Evolutionary conservation across 768 basidiomycete species (phyloP).

Genomic region (Tricholoma matsutake): DNA sequence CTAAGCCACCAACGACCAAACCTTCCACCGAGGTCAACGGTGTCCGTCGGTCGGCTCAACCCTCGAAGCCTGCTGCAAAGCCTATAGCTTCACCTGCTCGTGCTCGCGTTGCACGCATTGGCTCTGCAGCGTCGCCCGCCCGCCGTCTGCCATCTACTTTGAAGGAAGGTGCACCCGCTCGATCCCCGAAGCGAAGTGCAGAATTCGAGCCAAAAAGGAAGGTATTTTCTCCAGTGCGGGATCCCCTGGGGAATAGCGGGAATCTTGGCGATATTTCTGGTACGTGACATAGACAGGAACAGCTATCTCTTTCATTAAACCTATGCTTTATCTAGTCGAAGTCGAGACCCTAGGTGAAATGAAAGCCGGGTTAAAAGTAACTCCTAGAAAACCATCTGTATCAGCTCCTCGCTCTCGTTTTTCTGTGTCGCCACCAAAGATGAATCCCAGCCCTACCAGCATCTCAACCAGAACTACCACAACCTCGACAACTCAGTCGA

Average conservation of each 20-base stretch:
- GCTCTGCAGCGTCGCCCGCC: conserved; percentile 16
- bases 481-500: conserved; percentile 1
- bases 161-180: conserved; percentile 15
- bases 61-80: conserved; percentile 17
- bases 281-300: conserved; percentile 13
- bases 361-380: conserved; percentile 7
- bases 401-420: conserved; percentile 1
- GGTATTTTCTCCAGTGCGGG: conserved; percentile 37
- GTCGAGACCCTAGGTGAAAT: conserved; percentile 17
- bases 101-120: conserved; percentile 12
- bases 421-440: conserved; percentile 14
- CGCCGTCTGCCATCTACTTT: conserved; percentile 21
- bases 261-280: conserved; percentile 27
- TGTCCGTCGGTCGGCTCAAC: conserved; percentile 12
- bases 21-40: conserved; percentile 6
- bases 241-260: conserved; percentile 35
- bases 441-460: conserved; percentile 3
- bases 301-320: neutral
- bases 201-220: conserved; percentile 21
- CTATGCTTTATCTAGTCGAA: conserved; percentile 17
- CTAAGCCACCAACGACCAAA: conserved; percentile 13
- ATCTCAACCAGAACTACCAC: conserved; percentile 8
- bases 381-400: conserved; percentile 8
- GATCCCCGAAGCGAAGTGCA: conserved; percentile 7
- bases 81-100: conserved; percentile 21